phyloP scores from a whole-genome alignment of 2,329 filamentous ascomycete genomes.

The Alternaria rosae region DNA sequence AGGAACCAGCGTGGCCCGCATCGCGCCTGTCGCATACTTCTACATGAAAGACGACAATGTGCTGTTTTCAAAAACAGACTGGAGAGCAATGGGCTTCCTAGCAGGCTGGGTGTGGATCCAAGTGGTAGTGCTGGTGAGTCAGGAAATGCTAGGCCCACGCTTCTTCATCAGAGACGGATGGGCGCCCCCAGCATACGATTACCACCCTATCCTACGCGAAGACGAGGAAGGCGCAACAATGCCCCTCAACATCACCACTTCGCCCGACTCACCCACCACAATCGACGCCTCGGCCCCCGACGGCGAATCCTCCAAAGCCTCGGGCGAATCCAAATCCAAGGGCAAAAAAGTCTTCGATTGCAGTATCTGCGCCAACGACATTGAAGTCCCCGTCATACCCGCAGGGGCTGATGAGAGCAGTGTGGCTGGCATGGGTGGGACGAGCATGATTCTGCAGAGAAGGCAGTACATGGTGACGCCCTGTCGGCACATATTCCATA shows the following conservation, averaged over 20 bases:
- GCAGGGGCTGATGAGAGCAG: slow-evolving; percentile 48
- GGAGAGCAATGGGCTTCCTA: slow-evolving; percentile 68
- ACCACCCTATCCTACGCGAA: slow-evolving; percentile 86
- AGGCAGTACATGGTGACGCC: slow-evolving; percentile 96
- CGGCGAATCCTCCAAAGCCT: slow-evolving; percentile 24
- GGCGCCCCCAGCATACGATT: slow-evolving; percentile 83
- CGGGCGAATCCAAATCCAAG: slow-evolving; percentile 58
- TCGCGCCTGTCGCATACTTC: slow-evolving; percentile 86
- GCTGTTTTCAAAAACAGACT: slow-evolving; percentile 76
- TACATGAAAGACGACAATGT: slow-evolving; percentile 81
- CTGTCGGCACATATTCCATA: slow-evolving; percentile 95
- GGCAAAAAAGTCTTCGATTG: slow-evolving; percentile 79
- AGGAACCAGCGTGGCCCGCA: slow-evolving; percentile 79
- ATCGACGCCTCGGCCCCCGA: slow-evolving; percentile 21
- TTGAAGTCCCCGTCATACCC: slow-evolving; percentile 84
- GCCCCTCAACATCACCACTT: slow-evolving; percentile 71
- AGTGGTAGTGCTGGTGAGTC: slow-evolving; percentile 76
- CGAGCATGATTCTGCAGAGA: slow-evolving; percentile 72
- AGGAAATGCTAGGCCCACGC: slow-evolving; percentile 87
- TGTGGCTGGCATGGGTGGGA: slow-evolving; percentile 55
- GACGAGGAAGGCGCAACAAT: slow-evolving; percentile 80
- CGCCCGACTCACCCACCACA: slow-evolving; percentile 12
- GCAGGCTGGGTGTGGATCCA: slow-evolving; percentile 88
- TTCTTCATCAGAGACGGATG: slow-evolving; percentile 78
- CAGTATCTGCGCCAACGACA: slow-evolving; percentile 89